Evolutionary conservation across 108 stramenopile species (phyloP), one percentile per base, ranked within the genome.

Genomic region (Skeletonema menzelii): DNA sequence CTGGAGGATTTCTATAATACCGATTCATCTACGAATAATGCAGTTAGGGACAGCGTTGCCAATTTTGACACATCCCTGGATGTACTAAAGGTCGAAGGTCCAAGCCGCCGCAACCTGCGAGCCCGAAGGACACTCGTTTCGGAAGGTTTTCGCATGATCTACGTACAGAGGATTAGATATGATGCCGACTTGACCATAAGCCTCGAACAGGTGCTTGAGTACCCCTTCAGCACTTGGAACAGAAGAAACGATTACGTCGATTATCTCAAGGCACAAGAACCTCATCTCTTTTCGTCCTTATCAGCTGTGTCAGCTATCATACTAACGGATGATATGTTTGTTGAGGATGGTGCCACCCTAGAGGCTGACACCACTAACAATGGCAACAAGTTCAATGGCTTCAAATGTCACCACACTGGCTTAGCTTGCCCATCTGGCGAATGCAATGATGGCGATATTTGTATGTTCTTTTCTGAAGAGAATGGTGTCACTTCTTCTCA

Each of bases 81-180:
- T 35, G 59, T 79, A 10, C 63, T 61, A 0, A 53, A 53, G 8
- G 49, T 53, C 8, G 49, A 53, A 53, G 20, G 49, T 7, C 49
- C 49, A 24, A 24, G 7, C 49, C 49, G 49, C 49, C 7, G 22
- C 22, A 53, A 53, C 22, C 22, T 53, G 22, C 4, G 49, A 53
- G 22, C 49, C 8, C 6, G 49, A 7, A 53, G 49, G 49, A 8
- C 8, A 1, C 49, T 53, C 7, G 22, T 8, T 53, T 53, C 49
- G 8, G 13, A 19, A 14, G 66, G 71, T 26, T 73, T 68, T 60
- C 67, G 72, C 27, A 14, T 79, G 15, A 60, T 65, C 15, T 79
- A 67, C 67, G 55, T 66, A n/a, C 78, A 79, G 53, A 68, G 57
- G 11, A 73, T 59, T 10, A 26, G 58, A 10, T 72, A 59, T 64